A percentile compares a stretch with the other conserved stretches of the same genome.
phyloP scores from a whole-genome alignment of 352 stramenopile genomes.

The Pythium phragmitis region DNA sequence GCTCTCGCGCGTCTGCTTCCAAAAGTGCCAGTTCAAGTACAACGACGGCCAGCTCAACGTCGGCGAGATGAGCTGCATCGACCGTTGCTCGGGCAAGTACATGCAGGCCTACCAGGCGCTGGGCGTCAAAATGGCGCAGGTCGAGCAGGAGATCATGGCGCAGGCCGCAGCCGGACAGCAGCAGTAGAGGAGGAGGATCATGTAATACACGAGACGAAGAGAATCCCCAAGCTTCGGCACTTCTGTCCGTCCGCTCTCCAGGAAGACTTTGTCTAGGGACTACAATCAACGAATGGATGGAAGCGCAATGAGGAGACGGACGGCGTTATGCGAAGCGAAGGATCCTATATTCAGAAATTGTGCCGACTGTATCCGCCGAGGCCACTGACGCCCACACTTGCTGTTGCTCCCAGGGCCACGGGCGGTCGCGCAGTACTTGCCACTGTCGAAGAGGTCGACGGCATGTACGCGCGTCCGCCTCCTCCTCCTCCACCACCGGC shows the following conservation, averaged over 20 bases:
- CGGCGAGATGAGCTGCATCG: slow-evolving; percentile 98
- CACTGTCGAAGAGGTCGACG: slow-evolving; percentile 28
- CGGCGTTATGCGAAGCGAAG: no score
- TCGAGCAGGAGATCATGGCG: slow-evolving; percentile 92
- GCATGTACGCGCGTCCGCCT: slow-evolving; percentile 48
- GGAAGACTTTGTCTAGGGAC: no score
- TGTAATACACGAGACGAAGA: slow-evolving; percentile 3
- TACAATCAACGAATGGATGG: no score
- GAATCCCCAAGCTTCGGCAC: not conserved
- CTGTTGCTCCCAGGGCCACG: slow-evolving; percentile 32
- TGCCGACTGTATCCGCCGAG: slow-evolving; percentile 71
- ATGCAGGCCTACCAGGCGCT: slow-evolving; percentile 96
- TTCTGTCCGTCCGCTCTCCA: not conserved
- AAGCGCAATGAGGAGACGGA: no score
- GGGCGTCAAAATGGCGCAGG: slow-evolving; percentile 93
- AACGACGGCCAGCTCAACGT: slow-evolving; percentile 96
- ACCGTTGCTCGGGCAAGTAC: slow-evolving; percentile 98
- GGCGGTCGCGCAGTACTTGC: slow-evolving; percentile 14
- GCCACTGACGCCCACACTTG: slow-evolving; percentile 48
- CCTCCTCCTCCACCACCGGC: slow-evolving; percentile 29
- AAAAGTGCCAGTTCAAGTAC: slow-evolving; percentile 96
- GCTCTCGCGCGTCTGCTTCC: slow-evolving; percentile 90
- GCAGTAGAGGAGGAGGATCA: slow-evolving; percentile 9
- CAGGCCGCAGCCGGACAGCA: slow-evolving; percentile 46
- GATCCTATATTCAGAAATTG: slow-evolving; percentile 55